These are phyloP conservation scores for Coemansia sp. DNA, from an alignment of 192 early-diverging fungal genomes.

Conservation along the genomic window DNA sequence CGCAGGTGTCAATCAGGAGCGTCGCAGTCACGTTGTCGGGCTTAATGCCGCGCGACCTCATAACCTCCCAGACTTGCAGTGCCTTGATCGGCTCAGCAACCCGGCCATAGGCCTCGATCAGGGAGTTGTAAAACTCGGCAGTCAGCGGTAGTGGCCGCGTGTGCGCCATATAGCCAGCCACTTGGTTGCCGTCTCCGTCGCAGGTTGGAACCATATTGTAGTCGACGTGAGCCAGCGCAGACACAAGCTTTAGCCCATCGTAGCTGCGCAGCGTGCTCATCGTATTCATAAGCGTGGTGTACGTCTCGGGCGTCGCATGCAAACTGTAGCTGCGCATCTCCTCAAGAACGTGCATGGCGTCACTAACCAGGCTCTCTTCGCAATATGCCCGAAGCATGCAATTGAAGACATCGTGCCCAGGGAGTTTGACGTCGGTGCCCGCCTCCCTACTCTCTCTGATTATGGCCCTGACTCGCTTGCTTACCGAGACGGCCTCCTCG, in stretches of 20 bases:
- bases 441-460: conserved; percentile 4
- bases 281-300: conserved; percentile 23
- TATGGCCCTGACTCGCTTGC: conserved; percentile 38
- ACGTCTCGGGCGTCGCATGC: conserved; percentile 36
- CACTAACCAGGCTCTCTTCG: conserved; percentile 21
- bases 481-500: conserved; percentile 45
- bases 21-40: conserved; percentile 45
- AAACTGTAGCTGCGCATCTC: conserved; percentile 44
- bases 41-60: conserved; percentile 42
- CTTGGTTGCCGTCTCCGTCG: neutral
- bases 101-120: conserved; percentile 50
- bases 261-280: conserved; percentile 44
- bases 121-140: conserved; percentile 38
- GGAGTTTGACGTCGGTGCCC: neutral
- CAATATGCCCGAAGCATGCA: conserved; percentile 38
- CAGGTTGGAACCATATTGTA: conserved; percentile 37
- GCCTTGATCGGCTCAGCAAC: conserved; percentile 40
- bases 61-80: conserved; percentile 50
- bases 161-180: neutral
- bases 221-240: conserved; percentile 43
- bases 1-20: conserved; percentile 48
- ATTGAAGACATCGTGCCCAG: conserved; percentile 25
- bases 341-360: conserved; percentile 42
- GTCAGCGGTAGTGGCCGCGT: conserved; percentile 22
- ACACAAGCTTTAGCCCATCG: conserved; percentile 41